Conservation (phyloP, 345 rosid species). For the Fremontodendron californicum region DNA sequence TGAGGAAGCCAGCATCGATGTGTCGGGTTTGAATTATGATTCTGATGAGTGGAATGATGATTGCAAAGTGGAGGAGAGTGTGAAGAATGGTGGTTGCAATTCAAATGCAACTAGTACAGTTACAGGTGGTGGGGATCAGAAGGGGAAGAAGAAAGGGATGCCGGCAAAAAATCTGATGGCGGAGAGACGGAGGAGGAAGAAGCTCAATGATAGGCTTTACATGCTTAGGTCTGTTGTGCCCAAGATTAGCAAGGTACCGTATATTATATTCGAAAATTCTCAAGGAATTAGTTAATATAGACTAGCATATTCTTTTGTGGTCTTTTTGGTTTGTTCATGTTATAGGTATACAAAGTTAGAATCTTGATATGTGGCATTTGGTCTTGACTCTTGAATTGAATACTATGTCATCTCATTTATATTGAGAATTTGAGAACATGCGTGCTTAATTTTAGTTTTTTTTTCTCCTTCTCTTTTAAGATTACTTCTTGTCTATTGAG, state of each 20-base stretch:
- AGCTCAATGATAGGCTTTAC: conserved; percentile 94
- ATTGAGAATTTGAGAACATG: background rate
- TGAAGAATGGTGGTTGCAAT: conserved; percentile 44
- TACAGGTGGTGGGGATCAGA: conserved; percentile 37
- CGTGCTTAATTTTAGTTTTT: background rate
- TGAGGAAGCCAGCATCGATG: conserved; percentile 52
- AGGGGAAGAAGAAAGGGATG: conserved; percentile 84
- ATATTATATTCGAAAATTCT: background rate
- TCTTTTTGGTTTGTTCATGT: background rate
- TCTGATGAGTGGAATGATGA: conserved; percentile 58
- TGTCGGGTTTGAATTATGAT: conserved; percentile 72
- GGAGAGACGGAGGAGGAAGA: conserved; percentile 93
- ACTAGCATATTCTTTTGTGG: background rate
- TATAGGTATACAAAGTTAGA: conserved; percentile 1
- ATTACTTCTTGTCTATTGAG: background rate
- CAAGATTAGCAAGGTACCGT: conserved; percentile 99
- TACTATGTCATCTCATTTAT: background rate
- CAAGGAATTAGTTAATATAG: background rate
- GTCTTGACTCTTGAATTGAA: background rate
- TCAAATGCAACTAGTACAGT: conserved; percentile 45
- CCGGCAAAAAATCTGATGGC: conserved; percentile 98
- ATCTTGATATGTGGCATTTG: background rate
- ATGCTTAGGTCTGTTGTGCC: conserved; percentile 99
- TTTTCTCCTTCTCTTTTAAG: background rate
- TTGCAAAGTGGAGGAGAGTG: conserved; percentile 41